A percentile compares a stretch with the other conserved stretches of the same genome.
Evolutionary conservation across 116 monocot genomes (phyloP).

Genomic region (Posidonia oceanica): DNA sequence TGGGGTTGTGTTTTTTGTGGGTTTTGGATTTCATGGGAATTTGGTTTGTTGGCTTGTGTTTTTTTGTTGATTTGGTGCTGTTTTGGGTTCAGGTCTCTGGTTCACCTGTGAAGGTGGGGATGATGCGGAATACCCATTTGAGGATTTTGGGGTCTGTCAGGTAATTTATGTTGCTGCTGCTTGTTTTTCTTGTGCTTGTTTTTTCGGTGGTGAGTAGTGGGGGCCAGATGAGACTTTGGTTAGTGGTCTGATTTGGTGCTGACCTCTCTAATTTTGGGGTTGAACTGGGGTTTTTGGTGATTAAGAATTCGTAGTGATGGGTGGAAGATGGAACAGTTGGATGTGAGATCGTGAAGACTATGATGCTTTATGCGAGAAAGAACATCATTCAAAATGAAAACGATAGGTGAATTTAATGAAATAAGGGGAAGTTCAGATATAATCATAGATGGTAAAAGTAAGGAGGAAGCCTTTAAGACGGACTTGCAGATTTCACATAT

Average conservation of each 20-base stretch:
- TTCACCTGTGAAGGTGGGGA: conserved; percentile 1
- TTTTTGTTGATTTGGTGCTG: background rate
- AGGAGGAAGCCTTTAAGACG: no score
- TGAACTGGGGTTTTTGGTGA: no score
- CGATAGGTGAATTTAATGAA: no score
- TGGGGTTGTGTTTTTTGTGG: background rate
- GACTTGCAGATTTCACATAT: no score
- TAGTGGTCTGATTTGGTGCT: background rate
- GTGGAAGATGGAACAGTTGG: no score
- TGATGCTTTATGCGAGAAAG: no score
- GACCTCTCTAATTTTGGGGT: background rate
- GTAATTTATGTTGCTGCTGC: background rate
- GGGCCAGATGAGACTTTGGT: background rate
- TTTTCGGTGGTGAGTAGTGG: background rate
- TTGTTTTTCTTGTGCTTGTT: background rate
- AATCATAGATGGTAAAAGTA: no score
- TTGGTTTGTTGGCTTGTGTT: background rate
- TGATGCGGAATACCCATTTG: conserved; percentile 3
- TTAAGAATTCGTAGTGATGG: no score
- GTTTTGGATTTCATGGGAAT: no score
- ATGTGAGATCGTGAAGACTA: no score
- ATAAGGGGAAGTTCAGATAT: no score
- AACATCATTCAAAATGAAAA: no score
- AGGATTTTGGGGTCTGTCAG: conserved; percentile 6
- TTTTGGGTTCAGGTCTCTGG: conserved; percentile 1